Evolutionary conservation across 164 flowering plant species (phyloP).

Genomic region (Buxus sempervirens): DNA sequence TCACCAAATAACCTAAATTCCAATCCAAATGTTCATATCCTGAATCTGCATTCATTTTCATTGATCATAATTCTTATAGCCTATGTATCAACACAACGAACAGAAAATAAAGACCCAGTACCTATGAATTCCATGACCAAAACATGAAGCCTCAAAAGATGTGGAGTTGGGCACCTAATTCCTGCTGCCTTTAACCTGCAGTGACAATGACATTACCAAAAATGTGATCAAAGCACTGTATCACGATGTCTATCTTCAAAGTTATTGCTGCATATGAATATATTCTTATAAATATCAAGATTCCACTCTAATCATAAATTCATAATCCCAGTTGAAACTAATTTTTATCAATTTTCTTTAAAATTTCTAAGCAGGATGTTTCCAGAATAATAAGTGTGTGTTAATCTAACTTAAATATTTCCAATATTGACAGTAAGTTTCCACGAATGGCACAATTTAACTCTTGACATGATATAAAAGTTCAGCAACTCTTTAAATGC

Average conservation of each 20-base stretch:
- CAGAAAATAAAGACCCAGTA: conserved; percentile 14
- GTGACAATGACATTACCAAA: conserved; percentile 7
- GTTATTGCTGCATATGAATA: background rate
- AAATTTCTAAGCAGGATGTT: too few relatives aligned
- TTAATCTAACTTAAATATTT: too few relatives aligned
- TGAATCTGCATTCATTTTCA: background rate
- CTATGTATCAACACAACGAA: background rate
- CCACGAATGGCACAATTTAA: too few relatives aligned
- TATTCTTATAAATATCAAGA: background rate
- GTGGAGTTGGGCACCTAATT: conserved; percentile 82
- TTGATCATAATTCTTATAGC: background rate
- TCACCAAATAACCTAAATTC: background rate
- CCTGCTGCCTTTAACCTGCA: conserved; percentile 89
- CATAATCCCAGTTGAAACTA: too few relatives aligned
- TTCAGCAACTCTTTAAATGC: too few relatives aligned
- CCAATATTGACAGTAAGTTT: too few relatives aligned
- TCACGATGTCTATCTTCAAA: background rate
- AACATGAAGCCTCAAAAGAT: conserved; percentile 82
- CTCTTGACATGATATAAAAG: too few relatives aligned
- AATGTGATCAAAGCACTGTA: background rate
- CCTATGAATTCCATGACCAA: conserved; percentile 99
- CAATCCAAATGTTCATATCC: background rate
- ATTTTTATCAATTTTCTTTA: too few relatives aligned
- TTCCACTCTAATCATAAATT: background rate
- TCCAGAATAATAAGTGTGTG: too few relatives aligned